Base-by-base conservation (phyloP, 2,329 filamentous ascomycete genomes). In the Didymella pinodella region DNA sequence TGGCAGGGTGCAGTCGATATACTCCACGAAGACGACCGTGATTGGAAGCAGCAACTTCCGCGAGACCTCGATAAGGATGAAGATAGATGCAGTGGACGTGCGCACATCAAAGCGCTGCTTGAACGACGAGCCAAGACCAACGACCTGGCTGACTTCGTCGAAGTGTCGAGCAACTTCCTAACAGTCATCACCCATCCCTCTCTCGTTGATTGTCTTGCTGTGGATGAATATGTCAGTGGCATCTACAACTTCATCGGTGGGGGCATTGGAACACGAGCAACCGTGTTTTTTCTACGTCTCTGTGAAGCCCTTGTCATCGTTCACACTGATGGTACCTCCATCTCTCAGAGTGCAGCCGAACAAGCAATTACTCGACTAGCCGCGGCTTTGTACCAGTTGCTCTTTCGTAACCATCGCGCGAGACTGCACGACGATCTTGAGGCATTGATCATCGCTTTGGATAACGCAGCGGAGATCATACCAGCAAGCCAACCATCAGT, bases 231-330 rank as follows among this genome's bases (percentile, higher is more conserved):
- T 31, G 70, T 78, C 11, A 70, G 70, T 25, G 54, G 43, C 12
- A 48, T 79, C 12, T 77, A 77, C 63, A 75, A 67, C 26, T 77
- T 74, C 62, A 68, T 78, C 36, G 64, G 75, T 14, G 64, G 60
- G 14, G 31, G 18, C n/a, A 70, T 73, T 32, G 74, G 74, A 11
- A 65, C 54, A 2, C 59, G 71, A 32, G 75, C 66, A 7, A 53
- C 75, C 40, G 48, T 63, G n/a, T 75, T 77, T 61, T 72, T 77
- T 36, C 61, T 69, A 16, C 64, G 65, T 49, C 48, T 72, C 28
- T 67, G 61, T 56, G 59, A 71, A 40, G 46, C 53, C 2, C 26
- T 71, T 8, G 41, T 46, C 3, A 46, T 48, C 2, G 45, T 32
- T 3, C 43, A 43, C n/a, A 44, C 47, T 0, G 53, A 63, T 22